Percentiles rank a stretch among this genome's conserved stretches.
Evolutionary conservation across 352 stramenopile species (phyloP).

Genomic region (Globisporangium ultimum): DNA sequence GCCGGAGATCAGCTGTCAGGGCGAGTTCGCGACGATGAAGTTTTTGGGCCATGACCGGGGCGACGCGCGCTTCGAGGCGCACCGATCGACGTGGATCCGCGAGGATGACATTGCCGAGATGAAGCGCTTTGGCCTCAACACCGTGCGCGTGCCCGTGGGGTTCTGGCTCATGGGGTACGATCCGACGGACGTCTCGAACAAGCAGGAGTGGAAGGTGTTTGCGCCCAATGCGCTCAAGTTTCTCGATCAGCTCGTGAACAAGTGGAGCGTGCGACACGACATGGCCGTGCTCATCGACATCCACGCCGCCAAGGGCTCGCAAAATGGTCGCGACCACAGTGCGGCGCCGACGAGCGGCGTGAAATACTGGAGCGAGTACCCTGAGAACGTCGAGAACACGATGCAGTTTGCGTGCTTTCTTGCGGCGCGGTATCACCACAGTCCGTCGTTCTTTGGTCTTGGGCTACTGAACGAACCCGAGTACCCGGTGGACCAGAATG

Average conservation of each 20-base stretch:
- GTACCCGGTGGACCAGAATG: slow-evolving; percentile 40
- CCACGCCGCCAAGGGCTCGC: slow-evolving; percentile 69
- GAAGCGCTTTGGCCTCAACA: slow-evolving; percentile 56
- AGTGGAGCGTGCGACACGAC: slow-evolving; percentile 62
- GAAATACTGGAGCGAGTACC: slow-evolving; percentile 46
- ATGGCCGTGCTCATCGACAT: slow-evolving; percentile 79
- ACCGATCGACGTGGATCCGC: slow-evolving; percentile 78
- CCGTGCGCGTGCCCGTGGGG: slow-evolving; percentile 74
- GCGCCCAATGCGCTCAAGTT: slow-evolving; percentile 41
- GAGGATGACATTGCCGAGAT: slow-evolving; percentile 71
- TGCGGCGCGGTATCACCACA: slow-evolving; percentile 36
- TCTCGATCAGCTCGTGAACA: slow-evolving; percentile 77
- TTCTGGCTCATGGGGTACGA: slow-evolving; percentile 72
- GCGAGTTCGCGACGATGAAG: slow-evolving; percentile 55
- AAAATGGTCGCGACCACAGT: slow-evolving; percentile 82
- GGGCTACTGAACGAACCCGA: slow-evolving; percentile 80
- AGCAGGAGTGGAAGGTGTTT: slow-evolving; percentile 40
- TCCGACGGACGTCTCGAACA: slow-evolving; percentile 43
- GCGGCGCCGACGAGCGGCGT: slow-evolving; percentile 27
- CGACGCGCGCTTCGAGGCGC: slow-evolving; percentile 61
- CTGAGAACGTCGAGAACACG: slow-evolving; percentile 71
- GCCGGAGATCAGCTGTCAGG: slow-evolving; percentile 39
- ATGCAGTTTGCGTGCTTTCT: slow-evolving; percentile 54
- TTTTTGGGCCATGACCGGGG: slow-evolving; percentile 40
- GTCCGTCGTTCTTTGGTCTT: slow-evolving; percentile 57